phyloP scores from a whole-genome alignment of 2,329 filamentous ascomycete genomes.

The Alternaria postmessia region DNA sequence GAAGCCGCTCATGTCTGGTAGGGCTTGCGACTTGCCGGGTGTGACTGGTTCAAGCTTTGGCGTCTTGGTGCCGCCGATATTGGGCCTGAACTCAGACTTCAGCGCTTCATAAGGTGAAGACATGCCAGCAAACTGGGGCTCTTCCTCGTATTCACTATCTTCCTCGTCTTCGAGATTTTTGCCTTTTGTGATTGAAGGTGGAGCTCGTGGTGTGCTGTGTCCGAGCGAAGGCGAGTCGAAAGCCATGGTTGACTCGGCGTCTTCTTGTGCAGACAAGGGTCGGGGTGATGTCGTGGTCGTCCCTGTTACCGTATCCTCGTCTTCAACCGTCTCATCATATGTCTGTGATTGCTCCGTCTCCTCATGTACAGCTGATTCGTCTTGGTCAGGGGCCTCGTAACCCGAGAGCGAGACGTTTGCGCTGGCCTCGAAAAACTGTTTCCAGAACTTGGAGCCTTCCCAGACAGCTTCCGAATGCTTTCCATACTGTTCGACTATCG shows the following conservation, averaged over 20 bases:
- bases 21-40: slow-evolving; percentile 43
- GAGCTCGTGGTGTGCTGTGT: slow-evolving; percentile 68
- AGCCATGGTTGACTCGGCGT: slow-evolving; percentile 67
- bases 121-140: slow-evolving; percentile 67
- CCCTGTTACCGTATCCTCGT: slow-evolving; percentile 42
- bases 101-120: slow-evolving; percentile 80
- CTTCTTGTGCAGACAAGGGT: slow-evolving; percentile 46
- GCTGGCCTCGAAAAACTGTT: slow-evolving; percentile 98
- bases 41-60: slow-evolving; percentile 46
- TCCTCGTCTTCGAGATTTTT: slow-evolving; percentile 18
- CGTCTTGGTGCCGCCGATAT: slow-evolving; percentile 60
- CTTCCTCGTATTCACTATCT: slow-evolving; percentile 28
- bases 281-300: slow-evolving; percentile 56
- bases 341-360: slow-evolving; percentile 49
- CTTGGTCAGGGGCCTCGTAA: slow-evolving; percentile 79
- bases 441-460: slow-evolving; percentile 99
- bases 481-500: slow-evolving; percentile 92
- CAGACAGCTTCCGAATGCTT: slow-evolving; percentile 93
- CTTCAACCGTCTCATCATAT: slow-evolving; percentile 54
- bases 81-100: slow-evolving; percentile 72
- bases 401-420: slow-evolving; percentile 96
- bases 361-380: slow-evolving; percentile 63
- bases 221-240: slow-evolving; percentile 67
- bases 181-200: slow-evolving; percentile 32
- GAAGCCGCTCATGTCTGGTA: slow-evolving; percentile 55